Evolutionary conservation across 1,139 yeast species (phyloP).

Genomic region (Pichia sp.): DNA sequence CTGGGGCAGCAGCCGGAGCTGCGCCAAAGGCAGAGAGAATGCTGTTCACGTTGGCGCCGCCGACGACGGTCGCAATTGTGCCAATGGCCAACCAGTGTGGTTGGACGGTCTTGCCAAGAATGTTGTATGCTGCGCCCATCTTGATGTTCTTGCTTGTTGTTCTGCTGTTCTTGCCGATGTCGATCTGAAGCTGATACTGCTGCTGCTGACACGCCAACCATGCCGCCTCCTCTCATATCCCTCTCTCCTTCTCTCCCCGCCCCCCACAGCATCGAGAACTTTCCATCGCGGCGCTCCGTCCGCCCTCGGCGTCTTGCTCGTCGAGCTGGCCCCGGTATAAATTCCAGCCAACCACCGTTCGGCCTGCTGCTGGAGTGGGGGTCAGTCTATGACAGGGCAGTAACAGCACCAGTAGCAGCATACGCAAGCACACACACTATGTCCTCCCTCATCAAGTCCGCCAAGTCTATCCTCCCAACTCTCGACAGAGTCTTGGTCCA

Average conservation of each 20-base stretch:
- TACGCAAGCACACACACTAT: constrained; percentile 1
- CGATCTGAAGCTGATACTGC: too few species aligned
- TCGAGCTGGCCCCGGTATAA: not conserved
- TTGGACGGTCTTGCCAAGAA: constrained; percentile 61
- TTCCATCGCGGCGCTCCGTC: not conserved
- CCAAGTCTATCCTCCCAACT: constrained; percentile 83
- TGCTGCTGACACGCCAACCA: not conserved
- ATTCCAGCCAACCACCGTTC: too few species aligned
- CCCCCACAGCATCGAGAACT: not conserved
- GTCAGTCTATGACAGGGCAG: too few species aligned
- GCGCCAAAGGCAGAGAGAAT: constrained; percentile 40
- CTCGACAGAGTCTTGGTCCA: constrained; percentile 95
- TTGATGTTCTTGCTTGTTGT: constrained; percentile 2
- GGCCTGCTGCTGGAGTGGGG: too few species aligned
- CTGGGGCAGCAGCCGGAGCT: constrained; percentile 45
- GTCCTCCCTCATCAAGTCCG: constrained; percentile 67
- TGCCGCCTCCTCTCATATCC: not conserved
- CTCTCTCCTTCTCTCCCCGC: not conserved
- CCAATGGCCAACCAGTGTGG: constrained; percentile 48
- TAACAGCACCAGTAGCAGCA: not conserved
- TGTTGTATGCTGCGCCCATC: constrained; percentile 62
- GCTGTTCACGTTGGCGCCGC: constrained; percentile 29
- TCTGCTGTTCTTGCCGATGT: not conserved
- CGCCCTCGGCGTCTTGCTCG: not conserved
- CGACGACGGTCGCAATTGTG: constrained; percentile 36